Evolutionary conservation across 2,329 filamentous ascomycete genomes (phyloP).

Genomic region (Colletotrichum gigasporum): DNA sequence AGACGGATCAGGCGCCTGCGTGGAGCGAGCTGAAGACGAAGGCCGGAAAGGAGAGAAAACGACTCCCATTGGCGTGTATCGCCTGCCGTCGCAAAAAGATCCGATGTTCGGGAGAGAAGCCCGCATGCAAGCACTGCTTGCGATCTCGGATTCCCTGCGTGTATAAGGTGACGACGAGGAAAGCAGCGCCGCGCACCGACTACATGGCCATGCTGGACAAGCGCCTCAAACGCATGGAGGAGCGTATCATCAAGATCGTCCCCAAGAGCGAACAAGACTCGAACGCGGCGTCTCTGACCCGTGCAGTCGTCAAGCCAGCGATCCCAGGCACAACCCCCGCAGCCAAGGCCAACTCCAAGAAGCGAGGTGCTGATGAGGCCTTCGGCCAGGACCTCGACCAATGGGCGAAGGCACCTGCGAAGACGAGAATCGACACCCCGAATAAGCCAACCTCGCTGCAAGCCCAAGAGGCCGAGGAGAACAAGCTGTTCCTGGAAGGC

Average conservation of each 20-base stretch:
- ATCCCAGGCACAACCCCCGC: conserved; percentile 63
- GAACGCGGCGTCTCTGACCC: conserved; percentile 70
- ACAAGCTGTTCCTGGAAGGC: conserved; percentile 82
- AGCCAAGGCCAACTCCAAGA: conserved; percentile 72
- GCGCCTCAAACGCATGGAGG: conserved; percentile 95
- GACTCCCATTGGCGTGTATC: conserved; percentile 92
- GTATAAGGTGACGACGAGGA: conserved; percentile 95
- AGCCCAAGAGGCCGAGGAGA: conserved; percentile 76
- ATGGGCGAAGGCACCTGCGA: conserved; percentile 74
- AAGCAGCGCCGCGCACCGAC: conserved; percentile 92
- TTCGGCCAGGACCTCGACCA: conserved; percentile 84
- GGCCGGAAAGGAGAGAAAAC: conserved; percentile 94
- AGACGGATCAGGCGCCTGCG: conserved; percentile 66
- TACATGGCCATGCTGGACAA: conserved; percentile 99
- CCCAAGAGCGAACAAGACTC: conserved; percentile 84
- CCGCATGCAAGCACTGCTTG: conserved; percentile 95
- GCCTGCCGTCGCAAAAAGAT: conserved; percentile 98
- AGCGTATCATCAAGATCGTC: conserved; percentile 94
- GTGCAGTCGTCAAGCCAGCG: conserved; percentile 86
- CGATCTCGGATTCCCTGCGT: conserved; percentile 94
- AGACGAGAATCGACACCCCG: conserved; percentile 56
- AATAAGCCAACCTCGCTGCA: conserved; percentile 63
- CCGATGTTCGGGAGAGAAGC: conserved; percentile 95
- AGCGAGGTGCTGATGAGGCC: conserved; percentile 86
- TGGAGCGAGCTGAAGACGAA: conserved; percentile 91